phyloP scores from a whole-genome alignment of 352 stramenopile species.

The Plasmopara viticola region DNA sequence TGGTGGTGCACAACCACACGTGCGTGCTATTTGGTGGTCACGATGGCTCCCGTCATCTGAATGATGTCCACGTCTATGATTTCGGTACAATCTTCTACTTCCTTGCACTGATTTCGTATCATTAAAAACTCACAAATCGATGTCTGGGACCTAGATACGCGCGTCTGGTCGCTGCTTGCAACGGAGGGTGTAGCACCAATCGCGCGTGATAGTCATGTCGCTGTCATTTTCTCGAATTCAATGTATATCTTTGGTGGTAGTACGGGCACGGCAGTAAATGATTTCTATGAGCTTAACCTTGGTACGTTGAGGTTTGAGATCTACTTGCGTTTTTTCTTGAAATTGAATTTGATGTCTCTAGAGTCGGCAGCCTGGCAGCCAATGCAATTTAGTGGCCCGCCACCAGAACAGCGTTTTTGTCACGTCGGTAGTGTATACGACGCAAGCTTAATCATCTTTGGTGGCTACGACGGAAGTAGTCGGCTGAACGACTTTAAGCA shows the following conservation, averaged over 20 bases:
- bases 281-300: constrained; percentile 94
- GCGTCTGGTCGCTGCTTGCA: constrained; percentile 86
- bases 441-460: constrained; percentile 91
- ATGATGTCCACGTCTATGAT: constrained; percentile 96
- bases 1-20: constrained; percentile 90
- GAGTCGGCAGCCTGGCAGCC: constrained; percentile 65
- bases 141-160: constrained; percentile 33
- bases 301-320: constrained; percentile 22
- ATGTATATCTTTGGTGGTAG: constrained; percentile 96
- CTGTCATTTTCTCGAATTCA: constrained; percentile 88
- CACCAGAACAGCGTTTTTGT: constrained; percentile 93
- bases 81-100: constrained; percentile 57
- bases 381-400: constrained; percentile 71
- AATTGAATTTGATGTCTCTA: constrained; percentile 4
- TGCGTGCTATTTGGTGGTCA: constrained; percentile 96
- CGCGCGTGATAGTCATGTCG: constrained; percentile 95
- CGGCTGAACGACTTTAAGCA: constrained; percentile 95
- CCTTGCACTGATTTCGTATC: neutral
- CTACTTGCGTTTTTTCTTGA: neutral
- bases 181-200: constrained; percentile 89
- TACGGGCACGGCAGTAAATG: constrained; percentile 95
- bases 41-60: constrained; percentile 95
- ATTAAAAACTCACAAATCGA: neutral
- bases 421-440: constrained; percentile 93
- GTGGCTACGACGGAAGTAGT: constrained; percentile 93